A percentile compares a stretch with the other conserved stretches of the same genome.
These are phyloP conservation scores for Trichoderma parareesei DNA, from an alignment of 495 filamentous ascomycete species.

Conservation along the genomic window DNA sequence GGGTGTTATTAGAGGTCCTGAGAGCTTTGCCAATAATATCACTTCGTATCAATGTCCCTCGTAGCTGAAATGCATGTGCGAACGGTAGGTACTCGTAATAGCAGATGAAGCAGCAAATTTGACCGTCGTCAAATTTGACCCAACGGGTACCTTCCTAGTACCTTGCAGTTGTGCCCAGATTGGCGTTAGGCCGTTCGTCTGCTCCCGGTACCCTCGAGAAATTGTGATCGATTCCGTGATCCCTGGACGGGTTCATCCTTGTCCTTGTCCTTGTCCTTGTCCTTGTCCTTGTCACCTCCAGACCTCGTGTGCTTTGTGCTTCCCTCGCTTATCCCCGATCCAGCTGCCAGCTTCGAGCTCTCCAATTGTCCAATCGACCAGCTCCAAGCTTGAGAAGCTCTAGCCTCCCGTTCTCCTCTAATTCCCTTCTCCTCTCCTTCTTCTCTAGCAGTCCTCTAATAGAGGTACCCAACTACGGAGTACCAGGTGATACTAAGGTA, in stretches of 20 bases:
- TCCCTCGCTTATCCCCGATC: constrained; percentile 7
- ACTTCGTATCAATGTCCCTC: too few species aligned
- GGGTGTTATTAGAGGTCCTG: neutral
- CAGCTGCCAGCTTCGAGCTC: neutral
- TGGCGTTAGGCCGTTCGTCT: neutral
- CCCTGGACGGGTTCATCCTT: neutral
- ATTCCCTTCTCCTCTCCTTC: too few species aligned
- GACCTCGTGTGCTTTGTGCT: neutral
- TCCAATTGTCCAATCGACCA: constrained; percentile 6
- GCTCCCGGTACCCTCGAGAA: neutral
- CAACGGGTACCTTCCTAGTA: neutral
- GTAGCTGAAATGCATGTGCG: neutral
- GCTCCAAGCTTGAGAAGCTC: neutral
- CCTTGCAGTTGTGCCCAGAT: neutral
- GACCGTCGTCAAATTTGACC: too few species aligned
- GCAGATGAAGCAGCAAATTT: neutral
- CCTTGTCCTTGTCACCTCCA: too few species aligned
- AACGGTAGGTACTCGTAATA: neutral
- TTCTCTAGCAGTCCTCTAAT: neutral
- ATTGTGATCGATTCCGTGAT: constrained; percentile 3
- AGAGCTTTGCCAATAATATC: neutral
- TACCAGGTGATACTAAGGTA: too few species aligned
- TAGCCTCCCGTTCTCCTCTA: neutral
- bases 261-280: neutral
- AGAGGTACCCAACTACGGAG: too few species aligned